Evolutionary conservation across 768 basidiomycete genomes (phyloP).

Genomic region (Auricularia auricula-judae): DNA sequence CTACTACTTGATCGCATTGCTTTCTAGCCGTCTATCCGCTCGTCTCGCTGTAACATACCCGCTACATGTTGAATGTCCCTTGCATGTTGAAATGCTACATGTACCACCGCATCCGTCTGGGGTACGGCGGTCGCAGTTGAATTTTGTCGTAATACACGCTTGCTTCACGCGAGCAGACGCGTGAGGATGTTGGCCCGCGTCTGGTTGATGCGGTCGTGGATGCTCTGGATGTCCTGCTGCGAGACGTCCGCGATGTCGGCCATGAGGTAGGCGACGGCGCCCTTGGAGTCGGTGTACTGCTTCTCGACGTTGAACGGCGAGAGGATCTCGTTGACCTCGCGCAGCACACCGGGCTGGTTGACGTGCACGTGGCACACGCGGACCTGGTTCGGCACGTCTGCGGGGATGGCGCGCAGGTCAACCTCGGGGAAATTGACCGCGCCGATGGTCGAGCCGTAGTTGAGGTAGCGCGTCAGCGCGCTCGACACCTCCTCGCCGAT

Average conservation of each 20-base stretch:
- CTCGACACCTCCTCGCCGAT: constrained; percentile 92
- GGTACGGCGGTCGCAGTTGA: neutral
- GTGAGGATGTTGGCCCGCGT: constrained; percentile 87
- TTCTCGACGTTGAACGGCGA: constrained; percentile 97
- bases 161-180: constrained; percentile 52
- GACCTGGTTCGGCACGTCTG: constrained; percentile 68
- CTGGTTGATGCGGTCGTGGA: constrained; percentile 66
- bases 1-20: neutral
- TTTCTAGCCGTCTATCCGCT: neutral
- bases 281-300: constrained; percentile 97
- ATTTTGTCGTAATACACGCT: neutral
- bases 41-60: neutral
- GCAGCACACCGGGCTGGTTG: constrained; percentile 92
- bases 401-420: constrained; percentile 83
- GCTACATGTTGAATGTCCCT: neutral
- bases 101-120: neutral
- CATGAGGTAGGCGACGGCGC: constrained; percentile 88
- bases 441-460: constrained; percentile 81
- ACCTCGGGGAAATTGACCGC: constrained; percentile 99
- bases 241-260: constrained; percentile 93
- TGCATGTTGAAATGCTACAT: neutral
- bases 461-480: constrained; percentile 79
- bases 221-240: constrained; percentile 60
- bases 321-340: constrained; percentile 86
- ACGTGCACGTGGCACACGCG: constrained; percentile 93